Evolutionary conservation across 2,329 filamentous ascomycete genomes (phyloP).

Genomic region (Calonectria henricotiae): DNA sequence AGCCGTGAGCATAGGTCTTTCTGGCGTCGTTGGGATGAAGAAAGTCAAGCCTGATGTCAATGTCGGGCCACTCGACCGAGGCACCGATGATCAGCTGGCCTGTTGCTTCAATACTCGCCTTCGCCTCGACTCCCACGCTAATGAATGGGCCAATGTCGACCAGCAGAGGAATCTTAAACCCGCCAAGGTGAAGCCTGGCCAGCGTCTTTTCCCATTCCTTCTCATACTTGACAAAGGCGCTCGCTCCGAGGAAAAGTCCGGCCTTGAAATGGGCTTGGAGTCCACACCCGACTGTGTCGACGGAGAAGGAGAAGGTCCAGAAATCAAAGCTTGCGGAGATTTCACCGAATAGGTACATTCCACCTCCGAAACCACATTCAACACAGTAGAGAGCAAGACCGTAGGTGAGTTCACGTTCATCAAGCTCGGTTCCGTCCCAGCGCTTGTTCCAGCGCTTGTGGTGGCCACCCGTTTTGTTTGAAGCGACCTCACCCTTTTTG

Average conservation of each 20-base stretch:
- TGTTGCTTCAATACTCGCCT: slow-evolving; percentile 10
- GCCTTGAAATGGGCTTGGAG: background rate
- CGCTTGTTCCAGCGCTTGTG: background rate
- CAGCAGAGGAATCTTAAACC: background rate
- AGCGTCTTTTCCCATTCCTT: background rate
- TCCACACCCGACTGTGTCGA: background rate
- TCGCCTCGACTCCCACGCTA: slow-evolving; percentile 4
- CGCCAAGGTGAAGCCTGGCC: background rate
- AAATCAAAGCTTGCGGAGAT: background rate
- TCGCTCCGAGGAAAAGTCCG: slow-evolving; percentile 24
- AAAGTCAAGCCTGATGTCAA: no score
- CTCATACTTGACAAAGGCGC: slow-evolving; percentile 28
- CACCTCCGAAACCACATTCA: slow-evolving; percentile 26
- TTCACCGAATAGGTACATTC: background rate
- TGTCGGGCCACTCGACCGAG: background rate
- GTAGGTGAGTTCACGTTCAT: slow-evolving; percentile 7
- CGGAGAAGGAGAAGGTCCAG: background rate
- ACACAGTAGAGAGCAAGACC: slow-evolving; percentile 33
- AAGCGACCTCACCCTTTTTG: slow-evolving; percentile 16
- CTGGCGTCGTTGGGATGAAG: no score
- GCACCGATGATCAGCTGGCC: slow-evolving; percentile 27
- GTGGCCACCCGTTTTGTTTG: background rate
- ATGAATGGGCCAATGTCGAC: slow-evolving; percentile 13
- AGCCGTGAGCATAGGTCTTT: no score
- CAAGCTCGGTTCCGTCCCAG: background rate